Conservation (phyloP, 2,329 filamentous ascomycete genomes). For the Fusarium mexicanum region DNA sequence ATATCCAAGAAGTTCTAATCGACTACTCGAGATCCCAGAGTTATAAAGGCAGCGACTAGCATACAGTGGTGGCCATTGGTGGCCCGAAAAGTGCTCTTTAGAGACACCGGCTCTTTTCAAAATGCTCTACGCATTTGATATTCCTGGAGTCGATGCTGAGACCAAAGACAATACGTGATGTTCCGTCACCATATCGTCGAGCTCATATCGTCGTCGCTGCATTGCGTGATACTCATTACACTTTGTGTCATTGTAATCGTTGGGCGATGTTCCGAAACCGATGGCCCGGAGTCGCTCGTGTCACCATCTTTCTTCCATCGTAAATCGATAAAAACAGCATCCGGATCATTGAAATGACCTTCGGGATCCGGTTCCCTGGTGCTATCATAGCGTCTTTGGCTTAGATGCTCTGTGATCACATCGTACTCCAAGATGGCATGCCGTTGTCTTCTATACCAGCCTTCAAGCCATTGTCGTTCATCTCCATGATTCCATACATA, state of each 20-base stretch:
- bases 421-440: slow-evolving; percentile 46
- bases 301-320: neutral
- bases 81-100: slow-evolving; percentile 16
- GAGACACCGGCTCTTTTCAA: slow-evolving; percentile 1
- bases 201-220: neutral
- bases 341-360: neutral
- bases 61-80: slow-evolving; percentile 11
- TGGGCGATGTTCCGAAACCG: slow-evolving; percentile 32
- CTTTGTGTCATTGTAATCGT: slow-evolving; percentile 8
- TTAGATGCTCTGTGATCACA: slow-evolving; percentile 12
- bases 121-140: neutral
- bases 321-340: neutral
- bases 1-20: neutral
- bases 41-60: neutral
- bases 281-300: slow-evolving; percentile 16
- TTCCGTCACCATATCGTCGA: neutral
- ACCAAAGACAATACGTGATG: neutral
- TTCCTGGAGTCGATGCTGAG: neutral
- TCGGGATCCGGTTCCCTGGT: neutral
- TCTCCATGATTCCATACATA: slow-evolving; percentile 54
- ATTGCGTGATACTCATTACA: slow-evolving; percentile 23
- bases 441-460: slow-evolving; percentile 49
- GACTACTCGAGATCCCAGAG: neutral
- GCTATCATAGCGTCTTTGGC: neutral
- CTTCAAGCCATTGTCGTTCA: slow-evolving; percentile 50